Conservation (phyloP, 2,329 filamentous ascomycete genomes). For the Sclerotinia trifoliorum region DNA sequence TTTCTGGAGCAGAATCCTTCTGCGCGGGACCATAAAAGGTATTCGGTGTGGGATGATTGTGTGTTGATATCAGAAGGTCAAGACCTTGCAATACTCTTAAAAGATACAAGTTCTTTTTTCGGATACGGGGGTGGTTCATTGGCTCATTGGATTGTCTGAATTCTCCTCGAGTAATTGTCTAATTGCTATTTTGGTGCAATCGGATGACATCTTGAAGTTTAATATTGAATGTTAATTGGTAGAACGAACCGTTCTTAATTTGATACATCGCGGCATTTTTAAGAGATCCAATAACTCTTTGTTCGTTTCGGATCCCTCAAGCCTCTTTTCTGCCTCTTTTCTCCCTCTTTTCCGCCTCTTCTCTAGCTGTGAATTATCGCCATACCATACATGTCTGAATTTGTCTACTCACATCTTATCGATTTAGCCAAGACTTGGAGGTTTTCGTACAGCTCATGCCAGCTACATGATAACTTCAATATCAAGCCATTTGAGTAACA, state of each 20-base stretch:
- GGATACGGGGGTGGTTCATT: not conserved
- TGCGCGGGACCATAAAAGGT: not conserved
- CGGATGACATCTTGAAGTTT: not conserved
- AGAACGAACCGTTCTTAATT: not conserved
- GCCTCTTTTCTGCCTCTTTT: not conserved
- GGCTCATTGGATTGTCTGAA: not conserved
- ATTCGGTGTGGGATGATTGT: not conserved
- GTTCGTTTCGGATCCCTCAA: not conserved
- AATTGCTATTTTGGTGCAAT: not conserved
- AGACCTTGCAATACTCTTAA: not conserved
- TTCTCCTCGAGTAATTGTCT: not conserved
- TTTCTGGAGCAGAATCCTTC: not conserved
- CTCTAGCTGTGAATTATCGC: conserved; percentile 14
- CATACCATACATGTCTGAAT: not conserved
- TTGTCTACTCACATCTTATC: not conserved
- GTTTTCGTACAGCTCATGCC: conserved; percentile 14
- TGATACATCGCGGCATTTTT: no score
- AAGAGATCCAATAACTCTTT: not conserved
- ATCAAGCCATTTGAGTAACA: not conserved
- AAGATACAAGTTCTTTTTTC: not conserved
- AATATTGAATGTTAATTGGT: not conserved
- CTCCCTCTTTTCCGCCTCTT: no score
- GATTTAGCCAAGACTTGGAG: conserved; percentile 9
- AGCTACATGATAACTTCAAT: not conserved
- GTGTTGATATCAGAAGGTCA: not conserved